Evolutionary conservation across 331 rosid genomes (phyloP).

Genomic region (Pyracantha coccinea): DNA sequence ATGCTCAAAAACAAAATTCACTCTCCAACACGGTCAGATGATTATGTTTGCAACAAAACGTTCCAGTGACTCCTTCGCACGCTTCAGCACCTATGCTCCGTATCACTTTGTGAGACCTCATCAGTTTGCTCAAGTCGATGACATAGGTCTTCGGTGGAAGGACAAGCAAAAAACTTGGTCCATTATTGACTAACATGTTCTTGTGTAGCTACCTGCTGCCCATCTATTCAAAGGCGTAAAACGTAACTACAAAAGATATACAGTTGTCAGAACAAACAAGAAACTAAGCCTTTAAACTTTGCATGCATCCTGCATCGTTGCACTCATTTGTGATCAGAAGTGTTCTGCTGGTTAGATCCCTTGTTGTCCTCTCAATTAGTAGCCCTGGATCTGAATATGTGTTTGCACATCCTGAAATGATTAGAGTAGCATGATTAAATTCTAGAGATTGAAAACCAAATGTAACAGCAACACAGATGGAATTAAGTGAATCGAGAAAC

Average conservation of each 20-base stretch:
- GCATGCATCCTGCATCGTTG: background rate
- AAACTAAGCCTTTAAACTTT: background rate
- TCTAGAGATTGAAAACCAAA: background rate
- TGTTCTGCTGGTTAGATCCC: constrained; percentile 28
- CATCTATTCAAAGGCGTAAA: background rate
- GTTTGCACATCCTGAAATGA: constrained; percentile 51
- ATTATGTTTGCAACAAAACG: background rate
- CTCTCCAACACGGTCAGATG: background rate
- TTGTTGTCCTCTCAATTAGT: constrained; percentile 36
- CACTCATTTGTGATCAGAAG: constrained; percentile 32
- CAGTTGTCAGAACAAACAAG: constrained; percentile 30
- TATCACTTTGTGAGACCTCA: background rate
- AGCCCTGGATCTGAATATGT: constrained; percentile 34
- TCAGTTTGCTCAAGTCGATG: background rate
- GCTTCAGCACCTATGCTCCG: background rate
- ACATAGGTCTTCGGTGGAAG: background rate
- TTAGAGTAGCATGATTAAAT: constrained; percentile 5
- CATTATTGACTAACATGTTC: background rate
- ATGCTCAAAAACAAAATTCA: background rate
- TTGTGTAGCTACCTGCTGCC: background rate
- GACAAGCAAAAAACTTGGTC: constrained; percentile 4
- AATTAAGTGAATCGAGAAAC: background rate
- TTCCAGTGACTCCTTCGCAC: background rate
- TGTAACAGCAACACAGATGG: background rate
- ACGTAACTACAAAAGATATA: background rate